phyloP scores from a whole-genome alignment of 805 yeast genomes.

The Blastobotrys terrestris region DNA sequence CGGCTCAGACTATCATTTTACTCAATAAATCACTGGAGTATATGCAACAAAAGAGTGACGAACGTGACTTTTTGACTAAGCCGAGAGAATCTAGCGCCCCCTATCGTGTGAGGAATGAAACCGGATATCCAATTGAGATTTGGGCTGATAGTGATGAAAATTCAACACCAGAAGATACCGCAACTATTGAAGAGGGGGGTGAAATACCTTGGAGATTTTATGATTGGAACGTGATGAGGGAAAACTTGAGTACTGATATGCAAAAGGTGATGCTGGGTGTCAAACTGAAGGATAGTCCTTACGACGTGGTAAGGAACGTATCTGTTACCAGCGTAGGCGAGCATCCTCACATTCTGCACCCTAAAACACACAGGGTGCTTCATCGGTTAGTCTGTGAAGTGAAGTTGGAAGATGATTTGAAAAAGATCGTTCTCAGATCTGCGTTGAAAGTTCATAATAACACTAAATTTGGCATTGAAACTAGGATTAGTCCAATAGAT shows the following conservation, averaged over 20 bases:
- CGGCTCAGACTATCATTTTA: constrained; percentile 75
- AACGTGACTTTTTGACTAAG: constrained; percentile 29
- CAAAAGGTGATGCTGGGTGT: constrained; percentile 59
- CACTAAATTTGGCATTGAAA: constrained; percentile 51
- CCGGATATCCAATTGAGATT: constrained; percentile 74
- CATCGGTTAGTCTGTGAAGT: constrained; percentile 71
- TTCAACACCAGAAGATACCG: constrained; percentile 17
- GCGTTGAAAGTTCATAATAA: constrained; percentile 64
- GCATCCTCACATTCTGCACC: constrained; percentile 59
- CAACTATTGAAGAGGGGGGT: constrained; percentile 40
- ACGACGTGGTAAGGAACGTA: constrained; percentile 47
- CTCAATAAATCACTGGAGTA: constrained; percentile 61
- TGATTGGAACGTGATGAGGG: constrained; percentile 86
- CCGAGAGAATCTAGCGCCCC: constrained; percentile 80
- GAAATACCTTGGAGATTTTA: constrained; percentile 83
- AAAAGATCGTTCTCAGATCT: constrained; percentile 70
- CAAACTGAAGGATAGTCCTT: constrained; percentile 46
- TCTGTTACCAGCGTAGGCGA: constrained; percentile 82
- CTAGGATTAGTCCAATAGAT: constrained; percentile 32
- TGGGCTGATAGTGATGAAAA: constrained; percentile 58
- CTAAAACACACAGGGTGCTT: constrained; percentile 58
- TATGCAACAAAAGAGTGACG: constrained; percentile 19
- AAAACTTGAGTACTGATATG: constrained; percentile 61
- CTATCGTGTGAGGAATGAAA: constrained; percentile 70
- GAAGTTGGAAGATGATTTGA: constrained; percentile 64